Conservation (phyloP, 2,329 filamentous ascomycete species). For the Pezicula radicicola region DNA sequence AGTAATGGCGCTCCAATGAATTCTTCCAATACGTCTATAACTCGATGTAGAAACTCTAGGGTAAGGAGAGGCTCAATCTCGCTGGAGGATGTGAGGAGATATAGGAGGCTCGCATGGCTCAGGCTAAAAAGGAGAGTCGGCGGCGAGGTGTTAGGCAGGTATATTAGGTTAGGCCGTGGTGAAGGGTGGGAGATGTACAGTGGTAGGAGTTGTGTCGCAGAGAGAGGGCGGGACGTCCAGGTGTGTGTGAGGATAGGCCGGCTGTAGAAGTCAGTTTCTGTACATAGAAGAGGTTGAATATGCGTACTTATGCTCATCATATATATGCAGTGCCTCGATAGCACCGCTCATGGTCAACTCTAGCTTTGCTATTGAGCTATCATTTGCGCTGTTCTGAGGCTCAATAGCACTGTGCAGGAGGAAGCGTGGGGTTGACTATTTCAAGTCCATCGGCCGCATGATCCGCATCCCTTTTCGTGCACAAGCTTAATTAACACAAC, state of each 20-base stretch:
- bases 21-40: conserved; percentile 90
- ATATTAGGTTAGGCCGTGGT: conserved; percentile 82
- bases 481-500: neutral
- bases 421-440: neutral
- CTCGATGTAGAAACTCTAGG: conserved; percentile 90
- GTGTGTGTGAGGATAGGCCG: conserved; percentile 83
- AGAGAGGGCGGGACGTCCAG: conserved; percentile 79
- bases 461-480: conserved; percentile 2
- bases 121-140: conserved; percentile 87
- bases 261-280: conserved; percentile 43
- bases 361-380: conserved; percentile 7
- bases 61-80: conserved; percentile 88
- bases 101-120: conserved; percentile 80
- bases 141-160: conserved; percentile 77
- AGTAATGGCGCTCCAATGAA: conserved; percentile 87
- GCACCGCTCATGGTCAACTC: conserved; percentile 68
- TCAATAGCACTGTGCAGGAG: neutral
- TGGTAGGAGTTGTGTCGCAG: conserved; percentile 73
- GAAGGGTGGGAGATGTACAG: conserved; percentile 80
- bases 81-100: conserved; percentile 78
- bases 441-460: neutral
- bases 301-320: conserved; percentile 86
- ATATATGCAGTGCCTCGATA: conserved; percentile 95
- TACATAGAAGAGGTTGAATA: conserved; percentile 8
- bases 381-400: conserved; percentile 9